A percentile compares a stretch with the other conserved stretches of the same genome.
These are phyloP conservation scores for Solanum virginianum DNA, from an alignment of 257 asterid genomes.

Conservation along the genomic window DNA sequence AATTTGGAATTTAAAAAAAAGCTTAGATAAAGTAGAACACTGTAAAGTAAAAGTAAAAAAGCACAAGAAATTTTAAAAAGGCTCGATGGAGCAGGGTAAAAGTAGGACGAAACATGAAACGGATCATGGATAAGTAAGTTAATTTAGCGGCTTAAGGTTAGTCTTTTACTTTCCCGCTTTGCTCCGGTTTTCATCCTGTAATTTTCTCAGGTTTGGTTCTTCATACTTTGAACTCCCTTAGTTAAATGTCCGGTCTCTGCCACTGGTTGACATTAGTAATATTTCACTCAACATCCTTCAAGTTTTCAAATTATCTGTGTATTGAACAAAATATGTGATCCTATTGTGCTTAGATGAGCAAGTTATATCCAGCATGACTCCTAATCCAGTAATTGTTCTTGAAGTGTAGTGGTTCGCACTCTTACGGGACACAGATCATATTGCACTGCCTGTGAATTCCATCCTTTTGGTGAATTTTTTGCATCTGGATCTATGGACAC, in stretches of 20 bases:
- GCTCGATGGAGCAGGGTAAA: not conserved
- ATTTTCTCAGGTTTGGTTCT: not conserved
- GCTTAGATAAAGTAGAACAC: not conserved
- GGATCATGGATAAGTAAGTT: not conserved
- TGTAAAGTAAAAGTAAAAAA: not conserved
- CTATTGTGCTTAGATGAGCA: not conserved
- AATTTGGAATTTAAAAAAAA: not conserved
- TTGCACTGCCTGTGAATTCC: conserved; percentile 93
- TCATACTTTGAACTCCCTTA: not conserved
- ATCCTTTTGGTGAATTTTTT: conserved; percentile 97
- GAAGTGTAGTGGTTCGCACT: conserved; percentile 89
- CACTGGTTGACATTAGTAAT: not conserved
- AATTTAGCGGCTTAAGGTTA: not conserved
- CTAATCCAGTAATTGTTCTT: conserved; percentile 33
- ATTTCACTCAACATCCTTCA: not conserved
- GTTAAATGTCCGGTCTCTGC: not conserved
- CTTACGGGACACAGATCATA: conserved; percentile 96
- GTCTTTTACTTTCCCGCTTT: not conserved
- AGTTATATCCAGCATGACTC: conserved; percentile 1
- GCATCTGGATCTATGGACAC: conserved; percentile 99
- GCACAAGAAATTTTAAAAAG: not conserved
- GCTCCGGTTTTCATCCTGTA: not conserved
- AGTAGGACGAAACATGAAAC: not conserved
- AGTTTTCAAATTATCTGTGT: not conserved
- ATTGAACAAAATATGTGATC: not conserved